Evolutionary conservation across 2,329 filamentous ascomycete genomes (phyloP).

Genomic region (Pyrenophora tritici-repentis): DNA sequence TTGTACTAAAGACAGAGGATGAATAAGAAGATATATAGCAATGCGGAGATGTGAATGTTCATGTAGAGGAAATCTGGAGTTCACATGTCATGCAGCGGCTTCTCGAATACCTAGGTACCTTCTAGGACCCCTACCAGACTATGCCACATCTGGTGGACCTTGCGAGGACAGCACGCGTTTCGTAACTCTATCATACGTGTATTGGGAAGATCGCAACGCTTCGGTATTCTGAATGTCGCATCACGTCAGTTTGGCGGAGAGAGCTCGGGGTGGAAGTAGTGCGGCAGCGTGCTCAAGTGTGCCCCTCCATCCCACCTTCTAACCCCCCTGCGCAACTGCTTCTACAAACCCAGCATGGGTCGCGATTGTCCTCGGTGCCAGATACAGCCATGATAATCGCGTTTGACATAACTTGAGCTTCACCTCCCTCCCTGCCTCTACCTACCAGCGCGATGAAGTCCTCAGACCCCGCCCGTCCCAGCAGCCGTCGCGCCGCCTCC

Average conservation of each 20-base stretch:
- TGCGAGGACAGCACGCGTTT: conserved; percentile 9
- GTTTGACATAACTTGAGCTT: conserved; percentile 1
- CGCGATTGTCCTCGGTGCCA: conserved; percentile 2
- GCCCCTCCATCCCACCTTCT: conserved; percentile 33
- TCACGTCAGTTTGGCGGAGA: background rate
- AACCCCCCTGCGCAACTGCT: conserved; percentile 28
- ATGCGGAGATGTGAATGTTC: too few relatives aligned
- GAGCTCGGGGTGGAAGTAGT: background rate
- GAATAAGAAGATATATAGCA: background rate
- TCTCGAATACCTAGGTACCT: background rate
- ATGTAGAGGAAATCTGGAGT: background rate
- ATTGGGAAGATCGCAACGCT: background rate
- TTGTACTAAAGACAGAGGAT: background rate
- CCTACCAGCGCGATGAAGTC: conserved; percentile 32
- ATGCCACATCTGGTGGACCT: conserved; percentile 8
- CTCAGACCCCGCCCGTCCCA: conserved; percentile 40
- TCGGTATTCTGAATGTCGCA: background rate
- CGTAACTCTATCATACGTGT: background rate
- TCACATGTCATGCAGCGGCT: conserved; percentile 3
- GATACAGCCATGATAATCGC: background rate
- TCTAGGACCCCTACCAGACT: conserved; percentile 2
- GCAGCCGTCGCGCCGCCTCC: conserved; percentile 45
- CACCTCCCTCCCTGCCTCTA: background rate
- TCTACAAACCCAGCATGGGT: conserved; percentile 11
- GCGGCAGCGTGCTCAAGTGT: conserved; percentile 14